Base-by-base conservation (phyloP, 176 grass and related monocot species). In the Oryza brachyantha region DNA sequence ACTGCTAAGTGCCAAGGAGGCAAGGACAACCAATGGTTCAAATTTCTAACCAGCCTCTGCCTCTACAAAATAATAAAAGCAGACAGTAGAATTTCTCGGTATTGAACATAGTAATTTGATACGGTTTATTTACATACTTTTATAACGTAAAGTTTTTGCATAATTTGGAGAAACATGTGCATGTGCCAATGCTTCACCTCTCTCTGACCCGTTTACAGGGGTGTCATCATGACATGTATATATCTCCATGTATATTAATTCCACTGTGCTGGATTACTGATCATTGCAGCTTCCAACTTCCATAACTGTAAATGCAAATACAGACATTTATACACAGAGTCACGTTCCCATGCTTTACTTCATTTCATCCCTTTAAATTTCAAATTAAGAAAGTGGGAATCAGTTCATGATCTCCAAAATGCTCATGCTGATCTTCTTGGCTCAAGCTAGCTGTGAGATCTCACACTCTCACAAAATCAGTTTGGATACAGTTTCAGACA, bases 261-360 rank as follows among this genome's bases (percentile, higher is more conserved):
- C 61, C 60, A 66, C 65, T 10, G 64, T 71, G 50, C 50, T 55
- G 19, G 50, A 55, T n/a, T 55, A 67, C 86, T 67, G 29, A 42
- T 31, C 38, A 24, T 28, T 60, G 74, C 75, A 88, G 86, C 86
- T 79, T 88, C 86, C 68, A 88, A 36, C 40, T 74, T 74, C 68
- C 24, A 52, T 66, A 68, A 61, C 31, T 68, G 36, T 83, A 61
- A 75, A 52, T 75, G 52, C 37, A 60, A 68, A 66, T 28, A 65
- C 43, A 42, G 73, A 42, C 43, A 70, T 87, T 35, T 37, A 78
- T 66, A 42, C 43, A 9, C 7, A 45, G 36, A 68, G 34, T 74
- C 61, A 74, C 80, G 27, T 41, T 38, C 66, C 68, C 37, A 66
- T 39, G 50, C 37, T 37, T 36, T 68, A 61, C 26, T 55, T 72